Conservation (phyloP, 1,284 basidiomycete species). For the Pascua guehoae region DNA sequence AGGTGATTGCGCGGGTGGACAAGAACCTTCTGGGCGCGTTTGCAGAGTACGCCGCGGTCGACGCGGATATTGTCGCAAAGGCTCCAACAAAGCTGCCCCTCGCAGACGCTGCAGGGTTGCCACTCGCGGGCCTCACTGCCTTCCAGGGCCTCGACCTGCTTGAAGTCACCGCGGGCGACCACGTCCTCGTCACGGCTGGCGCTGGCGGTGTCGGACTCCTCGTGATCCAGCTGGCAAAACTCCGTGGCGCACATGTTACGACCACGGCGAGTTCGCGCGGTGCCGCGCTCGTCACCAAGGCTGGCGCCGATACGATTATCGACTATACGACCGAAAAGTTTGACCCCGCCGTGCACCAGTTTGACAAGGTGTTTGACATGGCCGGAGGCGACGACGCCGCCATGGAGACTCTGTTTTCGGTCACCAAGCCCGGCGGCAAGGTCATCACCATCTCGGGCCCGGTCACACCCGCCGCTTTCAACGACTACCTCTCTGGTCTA, state of each 20-base stretch:
- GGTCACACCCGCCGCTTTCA: conserved; percentile 5
- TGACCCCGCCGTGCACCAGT: neutral
- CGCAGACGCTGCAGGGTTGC: conserved; percentile 18
- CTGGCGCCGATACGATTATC: conserved; percentile 52
- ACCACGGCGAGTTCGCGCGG: conserved; percentile 51
- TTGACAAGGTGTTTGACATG: conserved; percentile 20
- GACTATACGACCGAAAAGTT: conserved; percentile 30
- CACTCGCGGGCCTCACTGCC: conserved; percentile 21
- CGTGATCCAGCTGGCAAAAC: conserved; percentile 52
- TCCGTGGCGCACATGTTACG: conserved; percentile 51
- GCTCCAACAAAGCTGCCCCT: conserved; percentile 15
- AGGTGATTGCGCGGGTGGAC: conserved; percentile 52
- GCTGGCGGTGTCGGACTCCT: conserved; percentile 52
- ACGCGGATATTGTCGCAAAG: conserved; percentile 7
- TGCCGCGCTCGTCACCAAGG: conserved; percentile 46
- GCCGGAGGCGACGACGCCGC: conserved; percentile 9
- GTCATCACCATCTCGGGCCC: conserved; percentile 16
- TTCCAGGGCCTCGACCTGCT: conserved; percentile 19
- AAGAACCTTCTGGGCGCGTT: conserved; percentile 41
- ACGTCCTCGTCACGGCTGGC: conserved; percentile 51
- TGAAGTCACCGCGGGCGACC: conserved; percentile 16
- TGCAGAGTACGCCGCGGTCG: conserved; percentile 46
- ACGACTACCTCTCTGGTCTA: conserved; percentile 2
- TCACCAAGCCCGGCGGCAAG: conserved; percentile 8
- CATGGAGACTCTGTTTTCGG: conserved; percentile 4